These are phyloP conservation scores for Suillus bovinus DNA, from an alignment of 768 basidiomycete genomes.

Conservation along the genomic window DNA sequence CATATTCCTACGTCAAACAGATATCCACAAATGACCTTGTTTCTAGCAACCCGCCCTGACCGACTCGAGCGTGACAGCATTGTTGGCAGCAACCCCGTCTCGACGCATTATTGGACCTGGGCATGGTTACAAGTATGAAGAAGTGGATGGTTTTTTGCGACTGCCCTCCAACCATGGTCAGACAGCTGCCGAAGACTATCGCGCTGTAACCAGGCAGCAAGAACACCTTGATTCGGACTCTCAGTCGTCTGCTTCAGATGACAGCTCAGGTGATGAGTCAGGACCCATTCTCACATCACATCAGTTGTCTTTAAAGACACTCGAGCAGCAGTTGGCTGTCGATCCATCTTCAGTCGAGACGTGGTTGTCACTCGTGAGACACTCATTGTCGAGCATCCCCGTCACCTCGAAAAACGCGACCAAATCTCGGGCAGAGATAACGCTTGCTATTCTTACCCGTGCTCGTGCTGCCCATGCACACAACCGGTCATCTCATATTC, in stretches of 20 bases:
- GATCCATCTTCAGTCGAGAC: constrained; percentile 53
- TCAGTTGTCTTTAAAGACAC: constrained; percentile 55
- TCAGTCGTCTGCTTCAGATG: constrained; percentile 32
- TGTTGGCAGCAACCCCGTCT: constrained; percentile 54
- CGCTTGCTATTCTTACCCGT: constrained; percentile 64
- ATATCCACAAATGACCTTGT: constrained; percentile 9
- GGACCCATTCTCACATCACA: constrained; percentile 46
- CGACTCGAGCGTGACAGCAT: constrained; percentile 53
- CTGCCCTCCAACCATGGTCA: constrained; percentile 45
- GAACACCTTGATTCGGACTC: constrained; percentile 36
- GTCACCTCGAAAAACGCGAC: constrained; percentile 65
- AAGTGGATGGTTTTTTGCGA: constrained; percentile 67
- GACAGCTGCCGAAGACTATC: constrained; percentile 45
- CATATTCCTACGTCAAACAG: constrained; percentile 12
- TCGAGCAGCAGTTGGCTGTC: constrained; percentile 54
- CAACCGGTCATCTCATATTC: constrained; percentile 47
- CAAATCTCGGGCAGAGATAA: constrained; percentile 69
- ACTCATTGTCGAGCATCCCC: constrained; percentile 64
- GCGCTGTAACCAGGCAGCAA: constrained; percentile 43
- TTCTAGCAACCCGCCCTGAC: constrained; percentile 51
- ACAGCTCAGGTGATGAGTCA: constrained; percentile 37
- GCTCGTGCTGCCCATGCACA: constrained; percentile 57
- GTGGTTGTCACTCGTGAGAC: constrained; percentile 67
- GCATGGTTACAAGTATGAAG: constrained; percentile 50
- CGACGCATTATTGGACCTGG: constrained; percentile 45